These are phyloP conservation scores for Solanum habrochaites DNA, from an alignment of 257 asterid species.

Conservation along the genomic window DNA sequence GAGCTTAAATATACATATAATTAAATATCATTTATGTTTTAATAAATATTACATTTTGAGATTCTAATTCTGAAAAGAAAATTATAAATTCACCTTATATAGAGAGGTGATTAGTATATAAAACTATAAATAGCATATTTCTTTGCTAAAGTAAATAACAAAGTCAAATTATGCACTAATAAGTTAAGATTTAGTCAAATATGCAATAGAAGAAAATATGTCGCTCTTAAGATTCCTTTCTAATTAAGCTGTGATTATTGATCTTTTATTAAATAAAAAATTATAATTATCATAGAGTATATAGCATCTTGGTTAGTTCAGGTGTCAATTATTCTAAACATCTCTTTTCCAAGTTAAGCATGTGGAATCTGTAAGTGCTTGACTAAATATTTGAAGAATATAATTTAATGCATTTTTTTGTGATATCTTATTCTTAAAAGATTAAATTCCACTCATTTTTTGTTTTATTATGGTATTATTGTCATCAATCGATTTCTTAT, in stretches of 20 bases:
- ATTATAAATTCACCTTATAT: not conserved
- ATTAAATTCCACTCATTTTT: not conserved
- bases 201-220: constrained; percentile 11
- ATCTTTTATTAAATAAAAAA: not conserved
- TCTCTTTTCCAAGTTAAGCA: not conserved
- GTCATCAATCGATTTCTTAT: not conserved
- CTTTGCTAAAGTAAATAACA: not conserved
- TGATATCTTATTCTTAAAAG: not conserved
- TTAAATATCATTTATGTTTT: not conserved
- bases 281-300: not conserved
- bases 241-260: constrained; percentile 2
- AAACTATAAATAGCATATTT: not conserved
- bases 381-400: constrained; percentile 6
- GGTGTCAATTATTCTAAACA: constrained; percentile 12
- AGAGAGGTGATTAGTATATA: not conserved
- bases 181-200: constrained; percentile 4
- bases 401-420: not conserved
- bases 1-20: not conserved
- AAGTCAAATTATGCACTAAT: not conserved
- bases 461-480: not conserved
- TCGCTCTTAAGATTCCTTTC: constrained; percentile 5
- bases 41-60: not conserved
- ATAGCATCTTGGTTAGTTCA: constrained; percentile 7
- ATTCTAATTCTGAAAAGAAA: not conserved
- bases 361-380: not conserved